Base-by-base conservation (phyloP, 805 yeast species). In the Candida ascalaphidarum region DNA sequence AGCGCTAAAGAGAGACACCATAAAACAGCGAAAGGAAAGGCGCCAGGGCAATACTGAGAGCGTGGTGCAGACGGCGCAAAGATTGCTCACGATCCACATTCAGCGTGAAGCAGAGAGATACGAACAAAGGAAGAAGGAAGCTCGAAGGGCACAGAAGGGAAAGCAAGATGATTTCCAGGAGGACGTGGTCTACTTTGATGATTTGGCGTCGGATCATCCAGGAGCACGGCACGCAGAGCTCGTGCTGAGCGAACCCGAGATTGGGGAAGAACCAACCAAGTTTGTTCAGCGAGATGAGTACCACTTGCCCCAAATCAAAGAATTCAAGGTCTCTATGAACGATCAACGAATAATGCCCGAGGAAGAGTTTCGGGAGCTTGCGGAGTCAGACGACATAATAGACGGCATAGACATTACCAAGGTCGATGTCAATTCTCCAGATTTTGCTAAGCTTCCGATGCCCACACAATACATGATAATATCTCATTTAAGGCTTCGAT, bases 381-480 rank as follows among this genome's bases (percentile, higher is more conserved):
- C 36, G 5, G 18, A 17, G 6, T 28, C 35, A 3, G 52, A 52
- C 31, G 65, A 61, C 29, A 79, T 74, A 19, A 68, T 86, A 7
- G 83, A 77, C 31, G 82, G 78, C 1, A 57, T 82, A 13, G 81
- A 77, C 50, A 58, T 81, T 26, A 80, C 81, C 36, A 61, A 73
- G 1, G 73, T 92, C 15, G 95, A 92, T 48, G 95, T 96, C 7
- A 69, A 76, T 3, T 86, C 96, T 0, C 56, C 70, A 14, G 86
- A 82, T 37, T 92, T 92, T 46, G 63, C 68, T 9, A 65, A 66
- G 13, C 58, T 92, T n/a, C 95, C 98, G 0, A 58, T 78, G 27
- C 72, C 86, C 1, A 77, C 95, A 0, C 96, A 86, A 48, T 92
- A 92, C 48, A 84, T 86, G 71, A 73, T 85, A 3, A 57, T 92